phyloP scores from a whole-genome alignment of 192 early-diverging fungal species.

The Coemansia reversa region DNA sequence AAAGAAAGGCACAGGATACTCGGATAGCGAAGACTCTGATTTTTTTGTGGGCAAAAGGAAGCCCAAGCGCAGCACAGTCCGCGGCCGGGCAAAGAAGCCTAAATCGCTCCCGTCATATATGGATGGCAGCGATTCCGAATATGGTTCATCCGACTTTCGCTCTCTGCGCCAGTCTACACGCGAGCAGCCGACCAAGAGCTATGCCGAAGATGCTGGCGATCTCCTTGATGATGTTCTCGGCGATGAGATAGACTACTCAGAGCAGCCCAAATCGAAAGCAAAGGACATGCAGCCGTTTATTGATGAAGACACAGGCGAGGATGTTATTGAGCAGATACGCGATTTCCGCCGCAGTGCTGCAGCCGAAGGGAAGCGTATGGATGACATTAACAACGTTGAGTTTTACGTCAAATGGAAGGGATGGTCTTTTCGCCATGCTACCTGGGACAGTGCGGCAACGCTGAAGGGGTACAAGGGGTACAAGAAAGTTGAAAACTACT shows the following conservation, averaged over 20 bases:
- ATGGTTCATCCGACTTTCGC: conserved; percentile 49
- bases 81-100: conserved; percentile 33
- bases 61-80: conserved; percentile 30
- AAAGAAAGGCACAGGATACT: conserved; percentile 22
- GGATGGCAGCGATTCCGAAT: conserved; percentile 52
- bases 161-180: conserved; percentile 44
- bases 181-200: conserved; percentile 42
- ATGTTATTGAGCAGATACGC: conserved; percentile 51
- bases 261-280: conserved; percentile 17
- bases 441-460: conserved; percentile 76
- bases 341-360: conserved; percentile 42
- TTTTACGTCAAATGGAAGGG: conserved; percentile 96
- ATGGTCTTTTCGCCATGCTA: conserved; percentile 84
- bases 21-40: conserved; percentile 51
- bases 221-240: conserved; percentile 45
- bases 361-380: conserved; percentile 20
- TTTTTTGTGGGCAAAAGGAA: conserved; percentile 35
- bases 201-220: conserved; percentile 50
- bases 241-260: conserved; percentile 31
- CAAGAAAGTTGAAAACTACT: conserved; percentile 87
- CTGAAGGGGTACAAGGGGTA: conserved; percentile 78
- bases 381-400: conserved; percentile 62
- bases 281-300: conserved; percentile 38
- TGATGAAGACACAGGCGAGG: conserved; percentile 46
- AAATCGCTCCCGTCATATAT: conserved; percentile 34